A percentile compares a stretch with the other conserved stretches of the same genome.
These are phyloP conservation scores for Mycena polygramma DNA, from an alignment of 768 basidiomycete species.

Conservation along the genomic window DNA sequence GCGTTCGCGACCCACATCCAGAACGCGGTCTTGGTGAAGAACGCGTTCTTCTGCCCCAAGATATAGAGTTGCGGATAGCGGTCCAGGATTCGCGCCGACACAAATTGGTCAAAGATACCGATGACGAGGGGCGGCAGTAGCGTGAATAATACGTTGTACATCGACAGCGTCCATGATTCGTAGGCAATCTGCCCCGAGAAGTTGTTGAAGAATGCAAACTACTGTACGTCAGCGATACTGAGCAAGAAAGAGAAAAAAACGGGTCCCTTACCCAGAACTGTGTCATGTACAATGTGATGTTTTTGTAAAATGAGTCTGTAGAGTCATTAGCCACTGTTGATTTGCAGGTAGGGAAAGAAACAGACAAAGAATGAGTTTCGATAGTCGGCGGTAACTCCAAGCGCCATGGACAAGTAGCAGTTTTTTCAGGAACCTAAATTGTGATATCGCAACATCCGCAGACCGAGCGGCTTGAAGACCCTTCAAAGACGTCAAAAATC, in stretches of 20 bases:
- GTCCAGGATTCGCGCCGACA: slow-evolving; percentile 95
- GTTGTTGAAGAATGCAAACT: slow-evolving; percentile 99
- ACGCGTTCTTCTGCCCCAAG: slow-evolving; percentile 93
- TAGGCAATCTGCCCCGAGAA: slow-evolving; percentile 99
- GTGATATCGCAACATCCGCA: slow-evolving; percentile 97
- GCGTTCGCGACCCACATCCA: slow-evolving; percentile 95
- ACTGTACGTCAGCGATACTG: not conserved
- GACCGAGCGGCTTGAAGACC: slow-evolving; percentile 98
- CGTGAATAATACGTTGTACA: slow-evolving; percentile 97
- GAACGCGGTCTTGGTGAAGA: slow-evolving; percentile 92
- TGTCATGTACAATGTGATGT: slow-evolving; percentile 98
- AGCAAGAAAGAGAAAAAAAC: slow-evolving; percentile 5
- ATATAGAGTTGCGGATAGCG: slow-evolving; percentile 97
- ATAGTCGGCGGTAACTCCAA: slow-evolving; percentile 97
- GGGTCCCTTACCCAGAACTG: slow-evolving; percentile 87
- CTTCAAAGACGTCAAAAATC: slow-evolving; percentile 39
- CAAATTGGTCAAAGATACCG: slow-evolving; percentile 98
- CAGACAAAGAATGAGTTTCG: slow-evolving; percentile 96
- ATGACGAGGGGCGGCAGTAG: slow-evolving; percentile 97
- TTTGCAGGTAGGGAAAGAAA: slow-evolving; percentile 31
- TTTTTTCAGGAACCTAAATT: slow-evolving; percentile 97
- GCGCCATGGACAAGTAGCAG: slow-evolving; percentile 96
- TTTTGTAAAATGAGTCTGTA: slow-evolving; percentile 98
- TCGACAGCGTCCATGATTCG: slow-evolving; percentile 98
- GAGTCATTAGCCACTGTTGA: slow-evolving; percentile 18